Percentiles rank a stretch among this genome's conserved stretches.
Conservation (phyloP, 2,329 filamentous ascomycete genomes). For the Didymella arachidicola region DNA sequence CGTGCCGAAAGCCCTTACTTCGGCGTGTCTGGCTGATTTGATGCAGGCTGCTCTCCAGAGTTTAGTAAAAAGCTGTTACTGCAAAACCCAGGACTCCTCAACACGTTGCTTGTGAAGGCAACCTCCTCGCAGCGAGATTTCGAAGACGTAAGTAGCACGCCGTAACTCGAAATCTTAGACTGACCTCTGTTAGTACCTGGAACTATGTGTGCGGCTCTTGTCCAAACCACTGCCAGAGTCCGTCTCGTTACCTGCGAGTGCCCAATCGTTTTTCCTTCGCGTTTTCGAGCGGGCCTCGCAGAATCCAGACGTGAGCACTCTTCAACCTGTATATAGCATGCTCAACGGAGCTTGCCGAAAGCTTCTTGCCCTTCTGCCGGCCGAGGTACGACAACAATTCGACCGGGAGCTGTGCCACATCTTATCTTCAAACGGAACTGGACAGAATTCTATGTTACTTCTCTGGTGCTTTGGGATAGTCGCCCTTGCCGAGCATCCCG, state of each 20-base stretch:
- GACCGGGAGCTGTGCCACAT: conserved; percentile 41
- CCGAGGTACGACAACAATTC: conserved; percentile 32
- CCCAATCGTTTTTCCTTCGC: conserved; percentile 46
- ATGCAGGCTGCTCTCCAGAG: conserved; percentile 39
- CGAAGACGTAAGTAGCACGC: conserved; percentile 36
- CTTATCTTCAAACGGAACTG: conserved; percentile 32
- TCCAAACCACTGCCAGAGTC: conserved; percentile 42
- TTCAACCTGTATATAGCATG: conserved; percentile 44
- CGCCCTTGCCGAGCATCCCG: conserved; percentile 37
- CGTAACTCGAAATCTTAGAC: neutral
- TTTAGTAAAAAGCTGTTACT: conserved; percentile 43
- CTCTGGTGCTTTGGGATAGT: conserved; percentile 47
- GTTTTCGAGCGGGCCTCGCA: conserved; percentile 41
- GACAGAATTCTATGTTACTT: conserved; percentile 39
- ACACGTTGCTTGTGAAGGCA: conserved; percentile 46
- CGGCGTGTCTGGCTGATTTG: neutral
- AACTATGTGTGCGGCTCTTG: conserved; percentile 44
- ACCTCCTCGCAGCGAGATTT: conserved; percentile 40
- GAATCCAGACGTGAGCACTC: conserved; percentile 32
- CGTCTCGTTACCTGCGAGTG: conserved; percentile 43
- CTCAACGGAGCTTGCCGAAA: conserved; percentile 48
- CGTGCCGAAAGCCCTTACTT: conserved; percentile 18
- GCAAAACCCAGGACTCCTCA: conserved; percentile 42
- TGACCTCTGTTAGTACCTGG: conserved; percentile 30
- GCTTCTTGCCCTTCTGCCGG: conserved; percentile 37